A percentile compares a stretch with the other conserved stretches of the same genome.
These are phyloP conservation scores for Cordyceps tenuipes DNA, from an alignment of 2,329 filamentous ascomycete species.

Conservation along the genomic window DNA sequence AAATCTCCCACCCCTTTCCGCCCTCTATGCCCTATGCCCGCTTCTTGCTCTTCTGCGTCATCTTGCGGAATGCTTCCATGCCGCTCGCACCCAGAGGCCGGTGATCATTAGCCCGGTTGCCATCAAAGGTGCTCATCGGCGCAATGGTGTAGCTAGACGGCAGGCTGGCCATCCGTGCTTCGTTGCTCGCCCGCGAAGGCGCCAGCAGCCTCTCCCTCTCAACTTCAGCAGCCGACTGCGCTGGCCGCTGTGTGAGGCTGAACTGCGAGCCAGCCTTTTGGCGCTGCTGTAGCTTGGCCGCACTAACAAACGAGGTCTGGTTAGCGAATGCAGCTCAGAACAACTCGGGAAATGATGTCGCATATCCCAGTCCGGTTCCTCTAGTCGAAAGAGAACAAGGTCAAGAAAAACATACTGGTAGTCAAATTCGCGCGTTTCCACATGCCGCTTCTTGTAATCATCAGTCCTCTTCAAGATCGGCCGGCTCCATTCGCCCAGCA, in stretches of 20 bases:
- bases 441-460: constrained; percentile 79
- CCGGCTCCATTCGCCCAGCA: constrained; percentile 93
- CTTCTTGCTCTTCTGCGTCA: constrained; percentile 57
- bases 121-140: constrained; percentile 54
- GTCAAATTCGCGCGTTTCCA: constrained; percentile 56
- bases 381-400: not conserved
- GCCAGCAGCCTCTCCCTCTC: constrained; percentile 52
- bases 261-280: constrained; percentile 40
- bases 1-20: not conserved
- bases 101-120: constrained; percentile 41
- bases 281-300: constrained; percentile 45
- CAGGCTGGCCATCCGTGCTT: constrained; percentile 46
- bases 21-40: constrained; percentile 18
- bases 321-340: not conserved
- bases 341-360: too few species aligned
- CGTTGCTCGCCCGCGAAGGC: constrained; percentile 45
- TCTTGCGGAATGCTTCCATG: constrained; percentile 56
- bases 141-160: constrained; percentile 52
- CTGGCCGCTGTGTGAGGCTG: constrained; percentile 41
- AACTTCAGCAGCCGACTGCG: constrained; percentile 34
- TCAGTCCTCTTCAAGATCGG: constrained; percentile 90
- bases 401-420: constrained; percentile 42
- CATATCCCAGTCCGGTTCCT: too few species aligned
- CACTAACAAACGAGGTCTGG: constrained; percentile 27
- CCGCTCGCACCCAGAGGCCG: constrained; percentile 55